A percentile compares a stretch with the other conserved stretches of the same genome.
phyloP scores from a whole-genome alignment of 2,329 filamentous ascomycete genomes.

The Exophiala sideris region DNA sequence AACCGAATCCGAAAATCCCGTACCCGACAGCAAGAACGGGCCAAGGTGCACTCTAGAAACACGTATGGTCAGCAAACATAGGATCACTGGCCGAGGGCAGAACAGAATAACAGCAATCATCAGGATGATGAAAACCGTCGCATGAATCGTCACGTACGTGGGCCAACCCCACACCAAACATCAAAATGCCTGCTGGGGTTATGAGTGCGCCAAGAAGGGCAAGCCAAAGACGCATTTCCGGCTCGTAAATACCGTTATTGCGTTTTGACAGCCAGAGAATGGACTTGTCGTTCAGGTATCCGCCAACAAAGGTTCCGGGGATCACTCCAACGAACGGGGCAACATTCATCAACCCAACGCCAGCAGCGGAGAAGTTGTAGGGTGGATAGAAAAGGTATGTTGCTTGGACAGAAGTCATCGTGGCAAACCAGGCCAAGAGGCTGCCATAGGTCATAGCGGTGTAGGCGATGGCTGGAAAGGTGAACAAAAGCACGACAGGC shows the following conservation, averaged over 20 bases:
- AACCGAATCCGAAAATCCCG: constrained; percentile 37
- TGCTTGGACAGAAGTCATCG: constrained; percentile 50
- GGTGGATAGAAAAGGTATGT: constrained; percentile 37
- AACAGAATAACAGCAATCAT: not conserved
- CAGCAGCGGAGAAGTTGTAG: constrained; percentile 32
- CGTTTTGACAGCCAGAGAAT: constrained; percentile 41
- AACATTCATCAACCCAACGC: constrained; percentile 34
- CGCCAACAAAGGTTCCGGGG: constrained; percentile 40
- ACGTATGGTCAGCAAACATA: not conserved
- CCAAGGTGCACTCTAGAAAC: constrained; percentile 33
- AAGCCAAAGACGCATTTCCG: constrained; percentile 48
- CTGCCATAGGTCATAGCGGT: constrained; percentile 40
- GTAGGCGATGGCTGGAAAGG: constrained; percentile 36
- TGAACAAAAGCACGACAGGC: constrained; percentile 20
- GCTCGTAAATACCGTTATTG: constrained; percentile 49
- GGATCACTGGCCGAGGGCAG: not conserved
- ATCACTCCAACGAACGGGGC: constrained; percentile 40
- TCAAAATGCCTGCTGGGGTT: constrained; percentile 35
- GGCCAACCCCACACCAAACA: constrained; percentile 38
- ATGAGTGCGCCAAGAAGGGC: constrained; percentile 21
- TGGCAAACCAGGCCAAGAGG: constrained; percentile 39
- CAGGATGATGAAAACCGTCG: not conserved
- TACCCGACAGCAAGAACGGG: constrained; percentile 29
- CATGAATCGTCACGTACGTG: not conserved
- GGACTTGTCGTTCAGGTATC: constrained; percentile 38